Conservation (phyloP, 75 land plant species). For the Ceratopteris richardii region DNA sequence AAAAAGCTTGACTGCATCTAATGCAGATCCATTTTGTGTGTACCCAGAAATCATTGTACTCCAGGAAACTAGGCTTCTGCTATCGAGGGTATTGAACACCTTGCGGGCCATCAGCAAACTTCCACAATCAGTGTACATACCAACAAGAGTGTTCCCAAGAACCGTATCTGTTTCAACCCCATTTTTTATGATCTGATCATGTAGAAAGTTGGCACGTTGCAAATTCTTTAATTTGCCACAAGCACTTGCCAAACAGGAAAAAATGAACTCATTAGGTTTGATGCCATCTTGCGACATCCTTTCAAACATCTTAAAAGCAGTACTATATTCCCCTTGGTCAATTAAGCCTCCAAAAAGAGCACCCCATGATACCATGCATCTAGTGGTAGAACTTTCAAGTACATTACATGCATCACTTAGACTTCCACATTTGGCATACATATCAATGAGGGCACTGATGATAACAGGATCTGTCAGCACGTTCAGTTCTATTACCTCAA, state of each 20-base stretch:
- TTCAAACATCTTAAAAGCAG: slow-evolving; percentile 7
- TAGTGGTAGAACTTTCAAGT: neutral
- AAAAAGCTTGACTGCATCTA: slow-evolving; percentile 13
- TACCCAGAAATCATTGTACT: slow-evolving; percentile 24
- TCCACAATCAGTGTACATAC: slow-evolving; percentile 20
- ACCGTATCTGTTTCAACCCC: slow-evolving; percentile 5
- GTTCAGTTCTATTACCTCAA: neutral
- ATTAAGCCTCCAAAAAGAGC: slow-evolving; percentile 8
- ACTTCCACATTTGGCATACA: slow-evolving; percentile 5
- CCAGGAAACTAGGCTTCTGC: slow-evolving; percentile 13
- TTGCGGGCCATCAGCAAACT: slow-evolving; percentile 9
- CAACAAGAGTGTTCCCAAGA: slow-evolving; percentile 14
- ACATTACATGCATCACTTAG: slow-evolving; percentile 4
- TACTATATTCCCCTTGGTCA: neutral
- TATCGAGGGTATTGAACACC: slow-evolving; percentile 10
- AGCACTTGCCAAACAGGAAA: slow-evolving; percentile 2
- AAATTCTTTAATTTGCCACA: slow-evolving; percentile 3
- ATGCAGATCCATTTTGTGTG: slow-evolving; percentile 13
- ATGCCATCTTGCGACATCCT: slow-evolving; percentile 3
- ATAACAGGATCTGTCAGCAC: neutral
- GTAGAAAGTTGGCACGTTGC: slow-evolving; percentile 8
- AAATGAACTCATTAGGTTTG: slow-evolving; percentile 5
- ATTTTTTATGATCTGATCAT: slow-evolving; percentile 12
- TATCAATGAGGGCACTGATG: slow-evolving; percentile 12
- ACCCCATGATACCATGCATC: slow-evolving; percentile 10